A percentile compares a stretch with the other conserved stretches of the same genome.
Conservation (phyloP, 2,329 filamentous ascomycete species). For the Curvularia verruculosa region DNA sequence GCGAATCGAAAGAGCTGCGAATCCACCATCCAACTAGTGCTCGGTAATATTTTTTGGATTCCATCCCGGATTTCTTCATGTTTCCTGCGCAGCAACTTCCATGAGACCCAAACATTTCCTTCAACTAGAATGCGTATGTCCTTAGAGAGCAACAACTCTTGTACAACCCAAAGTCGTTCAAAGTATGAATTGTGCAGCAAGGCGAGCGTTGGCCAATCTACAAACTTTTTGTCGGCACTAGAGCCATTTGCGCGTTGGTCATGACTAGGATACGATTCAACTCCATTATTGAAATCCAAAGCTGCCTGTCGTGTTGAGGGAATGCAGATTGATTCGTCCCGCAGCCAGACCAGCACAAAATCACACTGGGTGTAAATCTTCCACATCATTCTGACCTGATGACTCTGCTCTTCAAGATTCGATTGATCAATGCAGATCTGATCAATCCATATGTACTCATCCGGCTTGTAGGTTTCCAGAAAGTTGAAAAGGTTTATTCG, state of each 20-base stretch:
- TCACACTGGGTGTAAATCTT: neutral
- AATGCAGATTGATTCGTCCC: no score
- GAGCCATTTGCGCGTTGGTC: neutral
- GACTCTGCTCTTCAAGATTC: neutral
- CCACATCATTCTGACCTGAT: neutral
- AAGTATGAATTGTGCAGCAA: neutral
- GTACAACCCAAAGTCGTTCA: neutral
- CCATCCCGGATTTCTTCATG: no score
- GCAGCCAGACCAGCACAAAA: neutral
- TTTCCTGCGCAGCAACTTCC: no score
- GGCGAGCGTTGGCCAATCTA: no score
- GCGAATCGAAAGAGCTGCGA: no score
- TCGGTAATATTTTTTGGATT: neutral
- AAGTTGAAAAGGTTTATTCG: neutral
- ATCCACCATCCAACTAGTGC: neutral
- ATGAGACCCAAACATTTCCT: no score
- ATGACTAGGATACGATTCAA: neutral
- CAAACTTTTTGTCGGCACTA: no score
- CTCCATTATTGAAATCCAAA: no score
- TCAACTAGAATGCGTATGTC: no score
- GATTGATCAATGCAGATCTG: neutral
- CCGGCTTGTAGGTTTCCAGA: neutral
- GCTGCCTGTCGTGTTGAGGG: no score
- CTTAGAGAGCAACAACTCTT: neutral
- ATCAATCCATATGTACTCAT: neutral